phyloP scores from a whole-genome alignment of 163 green algal species.

The Coccomyxa subellipsoidea region DNA sequence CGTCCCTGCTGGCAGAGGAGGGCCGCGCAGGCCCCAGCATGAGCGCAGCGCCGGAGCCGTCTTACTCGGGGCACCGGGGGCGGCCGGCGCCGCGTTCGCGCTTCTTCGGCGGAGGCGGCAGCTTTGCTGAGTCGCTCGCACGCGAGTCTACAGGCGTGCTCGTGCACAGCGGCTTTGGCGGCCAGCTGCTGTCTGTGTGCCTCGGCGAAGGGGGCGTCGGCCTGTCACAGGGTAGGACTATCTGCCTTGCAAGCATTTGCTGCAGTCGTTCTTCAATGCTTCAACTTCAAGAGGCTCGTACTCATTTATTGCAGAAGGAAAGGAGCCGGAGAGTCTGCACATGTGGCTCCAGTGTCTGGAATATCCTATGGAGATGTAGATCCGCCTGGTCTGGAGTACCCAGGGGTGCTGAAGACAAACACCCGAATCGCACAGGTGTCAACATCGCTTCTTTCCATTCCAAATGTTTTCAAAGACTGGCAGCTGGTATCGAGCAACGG shows the following conservation, averaged over 20 bases:
- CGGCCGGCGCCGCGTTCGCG: not conserved
- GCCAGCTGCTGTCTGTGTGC: constrained; percentile 32
- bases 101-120: not conserved
- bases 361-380: no score
- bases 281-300: no score
- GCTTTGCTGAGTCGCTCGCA: constrained; percentile 3
- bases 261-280: no score
- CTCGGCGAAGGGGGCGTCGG: constrained; percentile 37
- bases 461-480: no score
- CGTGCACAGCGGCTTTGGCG: constrained; percentile 25
- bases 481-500: no score
- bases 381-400: no score
- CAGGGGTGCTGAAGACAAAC: no score
- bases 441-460: no score
- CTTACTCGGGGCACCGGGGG: not conserved
- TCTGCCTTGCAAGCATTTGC: not conserved
- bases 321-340: no score
- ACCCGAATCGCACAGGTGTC: no score
- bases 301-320: no score
- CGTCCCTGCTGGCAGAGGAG: not conserved
- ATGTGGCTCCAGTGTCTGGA: no score
- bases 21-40: not conserved
- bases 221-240: constrained; percentile 38
- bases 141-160: constrained; percentile 1
- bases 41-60: not conserved